Evolutionary conservation across 345 rosid species (phyloP), one percentile per base, ranked within the genome.

Genomic region (Kandelia obovata): DNA sequence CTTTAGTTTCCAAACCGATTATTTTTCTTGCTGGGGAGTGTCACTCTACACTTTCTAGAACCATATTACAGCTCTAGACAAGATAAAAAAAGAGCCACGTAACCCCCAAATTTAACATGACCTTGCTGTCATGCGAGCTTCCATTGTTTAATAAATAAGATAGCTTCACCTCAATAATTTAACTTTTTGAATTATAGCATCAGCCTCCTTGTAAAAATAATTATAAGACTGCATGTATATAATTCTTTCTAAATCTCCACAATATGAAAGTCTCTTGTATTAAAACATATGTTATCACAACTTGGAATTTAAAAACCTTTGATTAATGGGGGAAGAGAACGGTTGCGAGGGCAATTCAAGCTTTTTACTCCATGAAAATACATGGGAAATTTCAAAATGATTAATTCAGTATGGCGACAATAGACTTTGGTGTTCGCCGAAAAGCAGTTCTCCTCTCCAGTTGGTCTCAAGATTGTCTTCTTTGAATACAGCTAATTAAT

Each of bases 31-130:
- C 78, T 55, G 66, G 77, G 58, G n/a, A 19, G 58, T 21, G 68
- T 59, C 76, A 62, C 62, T 65, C 32, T 43, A 10, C 46, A 39
- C 15, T 67, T 71, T 75, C 73, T 75, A 70, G 70, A 82, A 79
- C 79, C 78, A 73, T 66, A 75, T 84, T 83, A 80, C 16, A 43
- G 84, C 91, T 86, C 89, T 82, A 73, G 31, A 80, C 78, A 70
- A 66, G 67, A 69, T 21, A 27, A 63, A 53, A 27, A 63, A 53
- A 8, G 15, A 49, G 73, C 84, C 94, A 86, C 86, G 84, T 83
- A 28, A 8, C 65, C 67, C 43, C 23, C 17, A 43, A 59, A 37
- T 52, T 71, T 67, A 51, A 74, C 69, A 19, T n/a, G 13, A 35
- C 55, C 7, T 32, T 32, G 35, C 58, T 0, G 64, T 7, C 37